Evolutionary conservation across 2,329 filamentous ascomycete species (phyloP).

Genomic region (Microsporum ferrugineum): DNA sequence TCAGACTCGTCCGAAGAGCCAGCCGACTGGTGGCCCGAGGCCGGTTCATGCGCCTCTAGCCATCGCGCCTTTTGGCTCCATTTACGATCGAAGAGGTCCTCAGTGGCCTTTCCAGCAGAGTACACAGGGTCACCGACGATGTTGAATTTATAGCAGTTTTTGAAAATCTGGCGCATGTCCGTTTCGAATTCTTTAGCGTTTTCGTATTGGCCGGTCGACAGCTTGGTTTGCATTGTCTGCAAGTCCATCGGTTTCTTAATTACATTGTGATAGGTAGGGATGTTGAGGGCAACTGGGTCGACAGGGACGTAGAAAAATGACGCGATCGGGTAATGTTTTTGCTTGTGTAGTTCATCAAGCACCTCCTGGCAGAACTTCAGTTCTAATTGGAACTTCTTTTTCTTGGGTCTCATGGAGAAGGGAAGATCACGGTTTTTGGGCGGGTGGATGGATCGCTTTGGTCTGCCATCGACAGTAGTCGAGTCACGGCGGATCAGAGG

Average conservation of each 20-base stretch:
- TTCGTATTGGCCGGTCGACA: constrained; percentile 66
- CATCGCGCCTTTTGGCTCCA: constrained; percentile 72
- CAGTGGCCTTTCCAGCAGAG: constrained; percentile 56
- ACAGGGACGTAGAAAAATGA: constrained; percentile 72
- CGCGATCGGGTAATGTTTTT: constrained; percentile 57
- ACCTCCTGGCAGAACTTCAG: constrained; percentile 81
- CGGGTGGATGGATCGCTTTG: constrained; percentile 87
- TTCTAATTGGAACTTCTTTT: constrained; percentile 79
- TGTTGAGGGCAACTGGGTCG: constrained; percentile 85
- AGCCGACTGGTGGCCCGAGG: constrained; percentile 54
- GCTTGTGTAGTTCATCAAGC: constrained; percentile 63
- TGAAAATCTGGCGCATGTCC: constrained; percentile 71
- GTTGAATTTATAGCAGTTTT: constrained; percentile 91
- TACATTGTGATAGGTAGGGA: constrained; percentile 82
- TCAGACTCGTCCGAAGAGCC: constrained; percentile 56
- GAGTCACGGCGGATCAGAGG: constrained; percentile 80
- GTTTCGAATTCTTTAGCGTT: constrained; percentile 75
- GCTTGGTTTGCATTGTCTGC: constrained; percentile 64
- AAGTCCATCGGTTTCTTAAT: constrained; percentile 98
- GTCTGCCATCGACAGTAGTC: constrained; percentile 63
- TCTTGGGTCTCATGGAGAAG: constrained; percentile 77
- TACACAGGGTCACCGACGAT: constrained; percentile 64
- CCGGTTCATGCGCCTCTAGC: constrained; percentile 61
- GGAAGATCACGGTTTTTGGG: constrained; percentile 86
- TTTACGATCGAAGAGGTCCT: constrained; percentile 62